Conservation (phyloP, 108 stramenopile genomes). For the Cylindrotheca fusiformis region DNA sequence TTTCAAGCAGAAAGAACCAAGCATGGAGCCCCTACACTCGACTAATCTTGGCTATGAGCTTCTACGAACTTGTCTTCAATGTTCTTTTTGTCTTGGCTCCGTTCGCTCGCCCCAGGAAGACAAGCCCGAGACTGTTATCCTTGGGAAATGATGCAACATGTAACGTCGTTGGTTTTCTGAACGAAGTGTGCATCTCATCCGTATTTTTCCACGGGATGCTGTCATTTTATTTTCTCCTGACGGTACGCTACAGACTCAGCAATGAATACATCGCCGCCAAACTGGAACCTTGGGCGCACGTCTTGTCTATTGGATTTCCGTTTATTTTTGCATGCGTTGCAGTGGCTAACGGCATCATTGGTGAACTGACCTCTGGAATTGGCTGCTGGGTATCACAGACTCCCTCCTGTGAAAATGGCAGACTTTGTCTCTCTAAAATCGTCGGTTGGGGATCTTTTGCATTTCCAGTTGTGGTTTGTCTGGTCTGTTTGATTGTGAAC, state of each 20-base stretch:
- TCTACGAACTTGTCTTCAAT: slow-evolving; percentile 8
- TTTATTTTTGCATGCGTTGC: background rate
- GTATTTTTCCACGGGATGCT: background rate
- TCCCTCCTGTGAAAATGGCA: background rate
- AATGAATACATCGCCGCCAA: slow-evolving; percentile 1
- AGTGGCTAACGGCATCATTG: background rate
- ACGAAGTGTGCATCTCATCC: background rate
- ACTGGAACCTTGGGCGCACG: background rate
- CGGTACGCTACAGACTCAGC: background rate
- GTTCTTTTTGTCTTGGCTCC: background rate
- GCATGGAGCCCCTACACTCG: slow-evolving; percentile 9
- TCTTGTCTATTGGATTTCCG: background rate
- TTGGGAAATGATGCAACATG: slow-evolving; percentile 1
- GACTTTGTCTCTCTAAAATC: background rate
- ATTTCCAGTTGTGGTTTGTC: background rate
- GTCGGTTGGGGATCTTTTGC: slow-evolving; percentile 7
- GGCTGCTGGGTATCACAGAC: background rate
- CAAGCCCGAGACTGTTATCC: background rate
- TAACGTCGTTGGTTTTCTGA: background rate
- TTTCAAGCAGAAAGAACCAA: background rate
- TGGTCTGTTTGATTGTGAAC: slow-evolving; percentile 7
- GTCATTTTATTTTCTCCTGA: slow-evolving; percentile 1
- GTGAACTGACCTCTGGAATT: background rate
- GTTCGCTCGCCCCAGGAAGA: slow-evolving; percentile 3
- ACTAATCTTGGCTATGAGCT: slow-evolving; percentile 19